Evolutionary conservation across 768 basidiomycete species (phyloP).

Genomic region (Amanita pseudoporphyria): DNA sequence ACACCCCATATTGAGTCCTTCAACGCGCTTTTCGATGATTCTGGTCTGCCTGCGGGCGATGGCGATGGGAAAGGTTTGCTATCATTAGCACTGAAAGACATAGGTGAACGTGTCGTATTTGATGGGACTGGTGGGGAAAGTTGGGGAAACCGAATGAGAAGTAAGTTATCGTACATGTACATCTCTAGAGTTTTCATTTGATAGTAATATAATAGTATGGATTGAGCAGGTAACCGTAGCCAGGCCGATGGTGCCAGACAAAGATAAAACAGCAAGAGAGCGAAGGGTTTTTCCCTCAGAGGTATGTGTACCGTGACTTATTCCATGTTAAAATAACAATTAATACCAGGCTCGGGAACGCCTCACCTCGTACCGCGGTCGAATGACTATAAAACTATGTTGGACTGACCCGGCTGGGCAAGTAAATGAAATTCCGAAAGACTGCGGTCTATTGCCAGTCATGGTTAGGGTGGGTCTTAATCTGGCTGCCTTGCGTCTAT

Average conservation of each 20-base stretch:
- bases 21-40: slow-evolving; percentile 93
- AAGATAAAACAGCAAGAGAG: slow-evolving; percentile 64
- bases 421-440: slow-evolving; percentile 60
- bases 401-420: slow-evolving; percentile 76
- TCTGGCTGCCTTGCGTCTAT: slow-evolving; percentile 1
- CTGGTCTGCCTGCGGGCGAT: slow-evolving; percentile 64
- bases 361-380: slow-evolving; percentile 82
- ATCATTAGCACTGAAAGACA: slow-evolving; percentile 69
- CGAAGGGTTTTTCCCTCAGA: slow-evolving; percentile 83
- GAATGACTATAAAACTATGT: slow-evolving; percentile 78
- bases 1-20: slow-evolving; percentile 93
- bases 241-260: slow-evolving; percentile 81
- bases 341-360: slow-evolving; percentile 77
- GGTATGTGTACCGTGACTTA: slow-evolving; percentile 29
- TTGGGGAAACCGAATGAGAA: slow-evolving; percentile 79
- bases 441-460: slow-evolving; percentile 90
- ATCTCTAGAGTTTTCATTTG: slow-evolving; percentile 2
- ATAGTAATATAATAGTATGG: slow-evolving; percentile 54
- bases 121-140: slow-evolving; percentile 55
- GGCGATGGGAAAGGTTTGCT: slow-evolving; percentile 76
- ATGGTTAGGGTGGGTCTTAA: slow-evolving; percentile 81
- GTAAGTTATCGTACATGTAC: slow-evolving; percentile 38
- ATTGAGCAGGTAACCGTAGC: slow-evolving; percentile 80
- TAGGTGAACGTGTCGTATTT: slow-evolving; percentile 88
- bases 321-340: not conserved